Evolutionary conservation across 768 basidiomycete genomes (phyloP).

Genomic region (Lenzites betulinus): DNA sequence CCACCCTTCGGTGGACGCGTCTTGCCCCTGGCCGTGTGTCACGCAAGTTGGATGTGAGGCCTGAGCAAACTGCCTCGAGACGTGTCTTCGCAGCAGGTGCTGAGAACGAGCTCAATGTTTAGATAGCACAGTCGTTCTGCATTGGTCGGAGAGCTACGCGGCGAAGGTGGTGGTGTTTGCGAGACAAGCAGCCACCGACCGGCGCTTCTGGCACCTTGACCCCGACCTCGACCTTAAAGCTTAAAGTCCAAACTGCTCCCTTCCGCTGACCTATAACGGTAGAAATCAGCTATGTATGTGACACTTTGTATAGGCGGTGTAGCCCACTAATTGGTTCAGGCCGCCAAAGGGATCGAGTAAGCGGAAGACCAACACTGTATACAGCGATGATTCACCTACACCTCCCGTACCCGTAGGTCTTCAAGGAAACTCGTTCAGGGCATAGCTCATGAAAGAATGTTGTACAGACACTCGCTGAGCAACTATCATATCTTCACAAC

Average conservation of each 20-base stretch:
- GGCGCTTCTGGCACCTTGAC: neutral
- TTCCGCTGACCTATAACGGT: neutral
- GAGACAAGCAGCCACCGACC: no score
- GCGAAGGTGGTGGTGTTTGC: no score
- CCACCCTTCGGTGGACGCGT: conserved; percentile 9
- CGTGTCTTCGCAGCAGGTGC: no score
- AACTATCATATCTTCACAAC: conserved; percentile 68
- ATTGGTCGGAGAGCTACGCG: no score
- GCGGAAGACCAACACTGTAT: conserved; percentile 28
- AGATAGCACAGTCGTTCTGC: no score
- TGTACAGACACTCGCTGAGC: conserved; percentile 66
- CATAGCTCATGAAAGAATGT: neutral
- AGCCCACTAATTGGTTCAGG: conserved; percentile 20
- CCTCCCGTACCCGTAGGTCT: conserved; percentile 34
- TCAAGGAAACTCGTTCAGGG: neutral
- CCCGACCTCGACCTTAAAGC: neutral
- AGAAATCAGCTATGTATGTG: neutral
- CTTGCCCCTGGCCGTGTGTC: neutral
- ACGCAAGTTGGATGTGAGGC: neutral
- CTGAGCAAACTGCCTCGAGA: neutral
- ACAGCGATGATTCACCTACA: conserved; percentile 34
- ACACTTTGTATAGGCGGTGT: neutral
- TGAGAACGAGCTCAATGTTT: no score
- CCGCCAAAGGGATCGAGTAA: conserved; percentile 38
- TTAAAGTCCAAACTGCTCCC: no score